Conservation (phyloP, 202 grass and related monocot genomes). For the Zizania palustris region DNA sequence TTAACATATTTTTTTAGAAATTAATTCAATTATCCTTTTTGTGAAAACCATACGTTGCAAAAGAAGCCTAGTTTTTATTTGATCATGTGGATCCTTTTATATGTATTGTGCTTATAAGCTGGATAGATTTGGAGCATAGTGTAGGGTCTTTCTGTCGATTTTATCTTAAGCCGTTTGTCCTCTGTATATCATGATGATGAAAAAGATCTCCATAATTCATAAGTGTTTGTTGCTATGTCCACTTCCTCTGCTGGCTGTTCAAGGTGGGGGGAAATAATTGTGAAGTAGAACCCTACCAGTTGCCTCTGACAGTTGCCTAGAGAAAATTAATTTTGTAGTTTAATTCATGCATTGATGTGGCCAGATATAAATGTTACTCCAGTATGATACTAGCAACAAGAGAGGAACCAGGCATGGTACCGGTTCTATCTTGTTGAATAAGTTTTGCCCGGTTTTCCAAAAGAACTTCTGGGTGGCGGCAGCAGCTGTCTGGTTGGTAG, state of each 20-base stretch:
- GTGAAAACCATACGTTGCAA: no score
- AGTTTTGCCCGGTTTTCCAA: constrained; percentile 5
- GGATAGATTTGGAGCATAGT: constrained; percentile 13
- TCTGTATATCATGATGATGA: constrained; percentile 35
- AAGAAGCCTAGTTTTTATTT: not conserved
- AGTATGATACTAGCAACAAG: no score
- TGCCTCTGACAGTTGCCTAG: no score
- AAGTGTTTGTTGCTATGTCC: not conserved
- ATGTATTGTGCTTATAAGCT: not conserved
- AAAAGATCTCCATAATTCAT: not conserved
- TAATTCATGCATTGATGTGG: no score
- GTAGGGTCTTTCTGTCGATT: constrained; percentile 6
- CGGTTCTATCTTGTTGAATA: constrained; percentile 6
- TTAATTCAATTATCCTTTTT: no score
- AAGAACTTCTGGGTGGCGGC: constrained; percentile 7
- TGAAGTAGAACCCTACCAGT: no score
- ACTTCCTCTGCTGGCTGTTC: not conserved
- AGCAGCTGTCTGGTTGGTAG: constrained; percentile 20
- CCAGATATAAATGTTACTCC: no score
- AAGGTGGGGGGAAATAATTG: no score
- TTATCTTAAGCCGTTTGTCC: constrained; percentile 20
- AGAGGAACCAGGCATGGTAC: not conserved
- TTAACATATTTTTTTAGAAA: no score
- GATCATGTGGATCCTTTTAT: constrained; percentile 18
- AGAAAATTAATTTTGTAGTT: no score